phyloP scores from a whole-genome alignment of 257 asterid species.

The Fraxinus cuspidata region DNA sequence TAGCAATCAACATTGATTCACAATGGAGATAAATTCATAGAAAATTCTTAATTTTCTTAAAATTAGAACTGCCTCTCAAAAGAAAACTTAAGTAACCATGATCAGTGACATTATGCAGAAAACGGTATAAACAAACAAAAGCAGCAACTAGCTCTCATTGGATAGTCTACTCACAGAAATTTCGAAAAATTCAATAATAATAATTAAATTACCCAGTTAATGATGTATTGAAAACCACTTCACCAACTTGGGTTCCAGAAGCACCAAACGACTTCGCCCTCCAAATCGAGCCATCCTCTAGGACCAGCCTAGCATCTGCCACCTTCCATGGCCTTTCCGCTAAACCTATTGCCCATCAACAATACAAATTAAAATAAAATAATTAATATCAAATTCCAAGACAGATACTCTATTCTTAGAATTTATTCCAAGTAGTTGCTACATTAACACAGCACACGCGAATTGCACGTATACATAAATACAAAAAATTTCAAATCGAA shows the following conservation, averaged over 20 bases:
- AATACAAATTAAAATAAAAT: neutral
- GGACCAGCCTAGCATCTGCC: constrained; percentile 90
- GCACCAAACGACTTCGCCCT: constrained; percentile 95
- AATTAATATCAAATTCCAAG: neutral
- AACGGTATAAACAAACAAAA: too few species aligned
- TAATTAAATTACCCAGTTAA: constrained; percentile 69
- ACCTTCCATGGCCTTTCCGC: constrained; percentile 88
- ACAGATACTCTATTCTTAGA: neutral
- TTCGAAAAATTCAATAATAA: neutral
- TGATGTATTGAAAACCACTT: constrained; percentile 94
- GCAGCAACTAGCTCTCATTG: neutral
- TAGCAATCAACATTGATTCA: too few species aligned
- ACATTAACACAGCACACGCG: neutral
- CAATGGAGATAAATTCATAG: too few species aligned
- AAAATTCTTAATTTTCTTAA: too few species aligned
- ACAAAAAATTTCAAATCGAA: neutral
- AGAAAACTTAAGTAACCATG: too few species aligned
- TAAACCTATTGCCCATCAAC: constrained; percentile 29
- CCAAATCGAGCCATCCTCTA: constrained; percentile 97
- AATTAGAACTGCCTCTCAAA: too few species aligned
- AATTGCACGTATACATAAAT: neutral
- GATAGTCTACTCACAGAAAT: neutral
- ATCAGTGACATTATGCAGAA: neutral
- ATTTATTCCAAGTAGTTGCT: neutral
- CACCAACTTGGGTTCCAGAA: constrained; percentile 96